Evolutionary conservation across 305 asterid species (phyloP).

Genomic region (Solanum chacoense): DNA sequence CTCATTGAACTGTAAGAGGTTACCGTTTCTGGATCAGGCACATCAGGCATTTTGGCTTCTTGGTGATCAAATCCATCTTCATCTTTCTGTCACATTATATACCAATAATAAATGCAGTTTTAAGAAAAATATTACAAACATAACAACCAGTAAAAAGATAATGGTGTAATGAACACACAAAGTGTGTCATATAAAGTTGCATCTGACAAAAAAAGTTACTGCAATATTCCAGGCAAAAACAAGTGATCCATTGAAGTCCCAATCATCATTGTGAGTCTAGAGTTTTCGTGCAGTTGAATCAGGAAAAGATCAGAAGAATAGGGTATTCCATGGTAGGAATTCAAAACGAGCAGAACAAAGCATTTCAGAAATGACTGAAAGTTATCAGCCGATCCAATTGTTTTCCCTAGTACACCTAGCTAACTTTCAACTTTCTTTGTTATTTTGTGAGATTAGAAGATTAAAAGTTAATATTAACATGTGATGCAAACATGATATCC

Average conservation of each 20-base stretch:
- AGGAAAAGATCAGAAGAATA: neutral
- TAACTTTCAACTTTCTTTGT: neutral
- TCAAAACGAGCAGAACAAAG: neutral
- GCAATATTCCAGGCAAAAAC: neutral
- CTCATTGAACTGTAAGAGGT: neutral
- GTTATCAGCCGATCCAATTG: neutral
- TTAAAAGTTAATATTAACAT: neutral
- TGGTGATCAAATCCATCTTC: slow-evolving; percentile 87
- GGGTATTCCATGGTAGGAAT: neutral
- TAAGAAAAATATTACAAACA: slow-evolving; percentile 8
- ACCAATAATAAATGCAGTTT: slow-evolving; percentile 4
- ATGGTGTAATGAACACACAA: neutral
- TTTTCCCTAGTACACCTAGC: neutral
- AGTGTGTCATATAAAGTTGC: neutral
- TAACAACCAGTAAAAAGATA: neutral
- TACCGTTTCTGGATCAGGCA: slow-evolving; percentile 83
- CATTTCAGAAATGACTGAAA: neutral
- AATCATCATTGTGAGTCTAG: neutral
- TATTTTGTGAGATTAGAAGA: neutral
- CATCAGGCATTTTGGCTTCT: slow-evolving; percentile 68
- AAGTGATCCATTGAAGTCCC: neutral
- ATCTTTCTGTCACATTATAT: slow-evolving; percentile 53
- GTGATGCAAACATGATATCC: neutral
- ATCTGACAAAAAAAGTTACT: neutral
- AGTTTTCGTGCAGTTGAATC: neutral